A percentile compares a stretch with the other conserved stretches of the same genome.
These are phyloP conservation scores for Lablab purpureus DNA, from an alignment of 306 rosid genomes.

Conservation along the genomic window DNA sequence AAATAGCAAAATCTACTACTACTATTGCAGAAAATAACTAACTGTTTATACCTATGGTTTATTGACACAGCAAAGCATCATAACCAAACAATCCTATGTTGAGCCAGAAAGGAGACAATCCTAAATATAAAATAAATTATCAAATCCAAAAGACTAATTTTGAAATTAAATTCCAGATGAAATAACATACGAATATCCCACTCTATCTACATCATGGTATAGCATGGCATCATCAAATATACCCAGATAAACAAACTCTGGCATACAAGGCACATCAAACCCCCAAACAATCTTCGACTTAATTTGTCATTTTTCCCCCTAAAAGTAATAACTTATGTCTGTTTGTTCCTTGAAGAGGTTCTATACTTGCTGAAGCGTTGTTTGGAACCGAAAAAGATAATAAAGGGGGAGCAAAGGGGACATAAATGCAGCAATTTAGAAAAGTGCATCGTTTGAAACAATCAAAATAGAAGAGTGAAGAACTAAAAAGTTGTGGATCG, in stretches of 20 bases:
- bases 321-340: not conserved
- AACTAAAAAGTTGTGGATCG: too few species aligned
- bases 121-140: too few species aligned
- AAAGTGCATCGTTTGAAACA: too few species aligned
- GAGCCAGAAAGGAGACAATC: not conserved
- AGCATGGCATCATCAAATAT: slow-evolving; percentile 4
- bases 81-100: slow-evolving; percentile 10
- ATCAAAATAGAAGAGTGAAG: too few species aligned
- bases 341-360: not conserved
- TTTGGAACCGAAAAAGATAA: too few species aligned
- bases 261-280: not conserved
- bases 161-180: not conserved
- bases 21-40: not conserved
- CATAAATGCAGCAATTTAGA: too few species aligned
- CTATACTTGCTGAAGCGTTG: not conserved
- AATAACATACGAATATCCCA: not conserved
- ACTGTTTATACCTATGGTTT: not conserved
- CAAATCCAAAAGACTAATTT: not conserved
- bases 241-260: slow-evolving; percentile 35
- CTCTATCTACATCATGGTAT: not conserved
- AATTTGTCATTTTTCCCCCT: not conserved
- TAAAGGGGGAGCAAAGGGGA: too few species aligned
- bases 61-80: slow-evolving; percentile 14
- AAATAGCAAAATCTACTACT: not conserved
- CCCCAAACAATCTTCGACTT: not conserved